phyloP scores from a whole-genome alignment of 2,329 filamentous ascomycete genomes.

The Zasmidium angulare region DNA sequence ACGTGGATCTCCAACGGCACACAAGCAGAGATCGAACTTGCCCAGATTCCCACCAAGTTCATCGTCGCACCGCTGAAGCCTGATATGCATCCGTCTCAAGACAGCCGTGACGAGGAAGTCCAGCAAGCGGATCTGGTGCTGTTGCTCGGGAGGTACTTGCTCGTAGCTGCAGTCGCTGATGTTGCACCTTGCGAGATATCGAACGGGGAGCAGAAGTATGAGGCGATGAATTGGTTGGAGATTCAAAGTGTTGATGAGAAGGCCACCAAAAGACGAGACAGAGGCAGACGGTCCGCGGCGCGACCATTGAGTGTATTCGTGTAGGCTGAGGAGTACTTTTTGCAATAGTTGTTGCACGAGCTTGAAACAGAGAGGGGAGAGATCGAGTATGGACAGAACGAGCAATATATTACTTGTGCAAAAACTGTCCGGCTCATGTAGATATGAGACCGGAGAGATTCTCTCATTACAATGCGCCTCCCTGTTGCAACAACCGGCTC shows the following conservation, averaged over 20 bases:
- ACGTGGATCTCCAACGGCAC: not conserved
- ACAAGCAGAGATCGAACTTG: slow-evolving; percentile 6
- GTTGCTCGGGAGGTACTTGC: slow-evolving; percentile 6
- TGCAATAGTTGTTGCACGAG: too few relatives aligned
- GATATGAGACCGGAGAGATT: not conserved
- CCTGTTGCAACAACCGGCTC: slow-evolving; percentile 3
- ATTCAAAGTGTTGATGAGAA: slow-evolving; percentile 7
- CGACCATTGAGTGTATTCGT: slow-evolving; percentile 3
- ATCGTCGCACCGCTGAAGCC: slow-evolving; percentile 2
- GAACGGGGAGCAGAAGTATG: not conserved
- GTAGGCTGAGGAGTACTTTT: too few relatives aligned
- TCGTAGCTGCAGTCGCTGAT: not conserved
- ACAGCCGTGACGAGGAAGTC: slow-evolving; percentile 6
- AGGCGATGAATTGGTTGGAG: slow-evolving; percentile 11
- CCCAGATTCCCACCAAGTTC: slow-evolving; percentile 2
- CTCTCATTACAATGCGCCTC: slow-evolving; percentile 7
- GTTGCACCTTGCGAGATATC: not conserved
- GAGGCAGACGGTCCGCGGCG: not conserved
- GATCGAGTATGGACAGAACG: not conserved
- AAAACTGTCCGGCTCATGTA: not conserved
- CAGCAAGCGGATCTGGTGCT: slow-evolving; percentile 2
- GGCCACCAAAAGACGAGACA: not conserved
- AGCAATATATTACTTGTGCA: slow-evolving; percentile 6
- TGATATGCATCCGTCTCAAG: not conserved
- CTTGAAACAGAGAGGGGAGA: too few relatives aligned